A percentile compares a stretch with the other conserved stretches of the same genome.
Conservation (phyloP, 2,329 filamentous ascomycete genomes). For the Hypoxylon sp. region DNA sequence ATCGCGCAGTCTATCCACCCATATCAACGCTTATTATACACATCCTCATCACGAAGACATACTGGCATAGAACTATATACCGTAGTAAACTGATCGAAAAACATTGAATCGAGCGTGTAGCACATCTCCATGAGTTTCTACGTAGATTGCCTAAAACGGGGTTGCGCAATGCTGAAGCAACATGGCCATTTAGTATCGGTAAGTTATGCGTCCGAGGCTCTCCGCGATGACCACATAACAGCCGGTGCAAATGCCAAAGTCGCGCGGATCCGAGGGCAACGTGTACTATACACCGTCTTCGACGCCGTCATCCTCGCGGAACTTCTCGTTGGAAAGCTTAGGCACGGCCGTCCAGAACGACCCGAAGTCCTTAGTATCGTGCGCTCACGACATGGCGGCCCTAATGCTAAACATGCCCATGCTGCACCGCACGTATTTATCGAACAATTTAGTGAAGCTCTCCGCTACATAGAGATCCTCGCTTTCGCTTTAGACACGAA, state of each 20-base stretch:
- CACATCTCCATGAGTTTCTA: conserved; percentile 51
- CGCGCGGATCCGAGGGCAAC: conserved; percentile 51
- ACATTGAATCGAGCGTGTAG: conserved; percentile 47
- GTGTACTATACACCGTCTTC: conserved; percentile 56
- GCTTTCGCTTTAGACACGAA: conserved; percentile 55
- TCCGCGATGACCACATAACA: conserved; percentile 56
- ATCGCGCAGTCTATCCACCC: conserved; percentile 57
- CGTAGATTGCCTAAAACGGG: conserved; percentile 48
- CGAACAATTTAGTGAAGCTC: conserved; percentile 17
- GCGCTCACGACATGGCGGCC: conserved; percentile 53
- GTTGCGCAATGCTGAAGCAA: conserved; percentile 55
- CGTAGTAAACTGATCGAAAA: conserved; percentile 52
- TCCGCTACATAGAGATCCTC: conserved; percentile 47
- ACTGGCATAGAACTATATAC: conserved; percentile 52
- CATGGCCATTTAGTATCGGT: conserved; percentile 50
- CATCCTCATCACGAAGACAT: conserved; percentile 50
- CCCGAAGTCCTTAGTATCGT: conserved; percentile 52
- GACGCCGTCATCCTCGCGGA: conserved; percentile 54
- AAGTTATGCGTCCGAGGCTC: conserved; percentile 46
- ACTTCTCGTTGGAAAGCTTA: conserved; percentile 50
- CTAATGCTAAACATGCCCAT: conserved; percentile 54
- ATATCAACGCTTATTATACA: conserved; percentile 52
- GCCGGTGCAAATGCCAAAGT: conserved; percentile 57
- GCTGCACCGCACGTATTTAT: conserved; percentile 47
- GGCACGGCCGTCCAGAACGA: conserved; percentile 56